Conservation (phyloP, 2,329 filamentous ascomycete genomes). For the Paradendryphiella salina region DNA sequence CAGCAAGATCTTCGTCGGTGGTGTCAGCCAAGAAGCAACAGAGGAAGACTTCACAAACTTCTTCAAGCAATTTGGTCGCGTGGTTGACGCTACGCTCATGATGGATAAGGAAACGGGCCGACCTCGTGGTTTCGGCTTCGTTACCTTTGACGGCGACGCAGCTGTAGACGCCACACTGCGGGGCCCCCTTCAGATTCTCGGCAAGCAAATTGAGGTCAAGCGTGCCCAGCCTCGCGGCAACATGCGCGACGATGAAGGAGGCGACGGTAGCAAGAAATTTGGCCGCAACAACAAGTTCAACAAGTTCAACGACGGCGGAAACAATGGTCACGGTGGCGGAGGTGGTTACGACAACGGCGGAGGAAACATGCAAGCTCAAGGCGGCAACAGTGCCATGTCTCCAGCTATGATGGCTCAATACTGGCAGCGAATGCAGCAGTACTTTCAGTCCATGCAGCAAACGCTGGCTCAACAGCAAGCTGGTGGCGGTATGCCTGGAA, state of each 20-base stretch:
- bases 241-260: conserved; percentile 83
- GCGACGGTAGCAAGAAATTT: conserved; percentile 60
- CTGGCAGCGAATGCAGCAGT: conserved; percentile 98
- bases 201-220: conserved; percentile 97
- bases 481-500: conserved; percentile 38
- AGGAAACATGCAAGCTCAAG: conserved; percentile 48
- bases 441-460: conserved; percentile 92
- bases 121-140: conserved; percentile 93
- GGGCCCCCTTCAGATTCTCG: conserved; percentile 84
- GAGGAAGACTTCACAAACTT: conserved; percentile 96
- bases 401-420: conserved; percentile 98
- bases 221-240: conserved; percentile 95
- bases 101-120: conserved; percentile 99
- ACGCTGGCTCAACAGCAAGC: conserved; percentile 67
- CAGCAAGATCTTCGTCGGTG: conserved; percentile 97
- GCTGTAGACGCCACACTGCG: conserved; percentile 91
- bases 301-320: conserved; percentile 39
- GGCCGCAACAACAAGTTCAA: conserved; percentile 45
- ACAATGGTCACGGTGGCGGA: conserved; percentile 51
- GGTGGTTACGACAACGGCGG: conserved; percentile 52
- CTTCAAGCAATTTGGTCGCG: conserved; percentile 93
- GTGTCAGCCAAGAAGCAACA: conserved; percentile 94
- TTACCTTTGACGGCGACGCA: conserved; percentile 94
- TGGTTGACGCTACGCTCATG: conserved; percentile 97
- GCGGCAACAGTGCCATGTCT: conserved; percentile 68